These are phyloP conservation scores for Phaeophleospora eucalypticola DNA, from an alignment of 2,329 filamentous ascomycete genomes.

Conservation along the genomic window DNA sequence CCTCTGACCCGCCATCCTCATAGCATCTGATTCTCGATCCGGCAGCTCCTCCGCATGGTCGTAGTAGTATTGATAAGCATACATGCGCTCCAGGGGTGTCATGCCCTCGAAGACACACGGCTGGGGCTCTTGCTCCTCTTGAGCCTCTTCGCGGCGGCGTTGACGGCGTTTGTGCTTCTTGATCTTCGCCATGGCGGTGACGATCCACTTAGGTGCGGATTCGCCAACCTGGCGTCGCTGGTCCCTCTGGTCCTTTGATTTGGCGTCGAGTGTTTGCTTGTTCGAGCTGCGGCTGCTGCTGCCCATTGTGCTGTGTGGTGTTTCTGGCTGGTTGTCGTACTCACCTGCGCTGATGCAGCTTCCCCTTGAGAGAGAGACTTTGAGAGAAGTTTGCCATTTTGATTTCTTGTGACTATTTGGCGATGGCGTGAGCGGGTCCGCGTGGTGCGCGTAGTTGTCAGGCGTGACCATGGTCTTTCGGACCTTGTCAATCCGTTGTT, in stretches of 20 bases:
- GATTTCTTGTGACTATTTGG: neutral
- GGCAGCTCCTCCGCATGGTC: neutral
- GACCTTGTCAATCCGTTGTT: neutral
- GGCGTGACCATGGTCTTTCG: neutral
- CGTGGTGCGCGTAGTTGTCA: neutral
- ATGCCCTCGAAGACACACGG: neutral
- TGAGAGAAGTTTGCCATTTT: neutral
- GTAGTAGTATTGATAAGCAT: neutral
- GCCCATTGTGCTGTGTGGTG: neutral
- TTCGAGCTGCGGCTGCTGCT: neutral
- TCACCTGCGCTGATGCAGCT: neutral
- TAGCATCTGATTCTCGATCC: neutral
- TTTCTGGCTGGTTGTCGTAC: too few relatives aligned
- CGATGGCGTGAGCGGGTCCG: neutral
- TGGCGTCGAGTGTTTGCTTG: neutral
- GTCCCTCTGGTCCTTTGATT: neutral
- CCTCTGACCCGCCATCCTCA: neutral
- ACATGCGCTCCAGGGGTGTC: neutral
- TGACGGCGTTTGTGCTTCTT: neutral
- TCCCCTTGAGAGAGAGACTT: neutral
- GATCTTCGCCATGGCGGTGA: neutral
- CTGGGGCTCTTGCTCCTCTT: neutral
- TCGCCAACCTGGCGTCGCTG: neutral
- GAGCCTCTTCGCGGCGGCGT: neutral
- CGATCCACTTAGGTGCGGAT: neutral